phyloP scores from a whole-genome alignment of 2,329 filamentous ascomycete species.

The Arthrinium phaeospermum region DNA sequence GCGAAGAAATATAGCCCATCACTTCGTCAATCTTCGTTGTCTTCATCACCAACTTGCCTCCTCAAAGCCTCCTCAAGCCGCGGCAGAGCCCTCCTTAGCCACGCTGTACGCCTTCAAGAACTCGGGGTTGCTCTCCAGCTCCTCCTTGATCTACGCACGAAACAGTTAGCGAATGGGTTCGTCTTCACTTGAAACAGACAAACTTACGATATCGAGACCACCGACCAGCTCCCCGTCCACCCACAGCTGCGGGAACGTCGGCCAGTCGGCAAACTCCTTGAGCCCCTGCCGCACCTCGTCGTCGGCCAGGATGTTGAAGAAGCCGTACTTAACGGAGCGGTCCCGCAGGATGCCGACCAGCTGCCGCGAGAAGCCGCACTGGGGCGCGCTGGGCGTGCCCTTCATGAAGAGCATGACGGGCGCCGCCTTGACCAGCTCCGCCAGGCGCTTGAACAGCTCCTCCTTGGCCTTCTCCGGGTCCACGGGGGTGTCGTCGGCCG shows the following conservation, averaged over 20 bases:
- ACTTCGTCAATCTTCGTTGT: slow-evolving; percentile 15
- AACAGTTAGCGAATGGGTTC: not conserved
- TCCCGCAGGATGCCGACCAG: slow-evolving; percentile 86
- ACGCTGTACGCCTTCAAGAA: slow-evolving; percentile 80
- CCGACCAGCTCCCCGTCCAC: slow-evolving; percentile 89
- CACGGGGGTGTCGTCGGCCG: slow-evolving; percentile 34
- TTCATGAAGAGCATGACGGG: slow-evolving; percentile 99
- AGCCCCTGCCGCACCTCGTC: slow-evolving; percentile 95
- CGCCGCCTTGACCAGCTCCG: slow-evolving; percentile 88
- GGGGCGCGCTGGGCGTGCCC: slow-evolving; percentile 84
- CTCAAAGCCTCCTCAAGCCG: slow-evolving; percentile 32
- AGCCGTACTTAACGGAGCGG: slow-evolving; percentile 92
- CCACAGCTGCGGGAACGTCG: slow-evolving; percentile 96
- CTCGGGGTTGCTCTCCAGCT: slow-evolving; percentile 80
- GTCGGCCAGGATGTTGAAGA: slow-evolving; percentile 98
- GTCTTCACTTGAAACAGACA: not conserved
- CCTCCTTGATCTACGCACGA: slow-evolving; percentile 80
- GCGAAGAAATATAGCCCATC: not conserved
- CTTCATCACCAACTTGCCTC: not conserved
- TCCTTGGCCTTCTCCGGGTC: slow-evolving; percentile 73
- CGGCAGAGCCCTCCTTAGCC: slow-evolving; percentile 46
- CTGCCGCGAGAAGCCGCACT: slow-evolving; percentile 93
- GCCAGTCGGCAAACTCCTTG: slow-evolving; percentile 98
- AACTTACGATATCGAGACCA: slow-evolving; percentile 90
- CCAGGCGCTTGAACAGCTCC: slow-evolving; percentile 80